phyloP scores from a whole-genome alignment of 192 early-diverging fungal species.

The Cetraspora pellucida region DNA sequence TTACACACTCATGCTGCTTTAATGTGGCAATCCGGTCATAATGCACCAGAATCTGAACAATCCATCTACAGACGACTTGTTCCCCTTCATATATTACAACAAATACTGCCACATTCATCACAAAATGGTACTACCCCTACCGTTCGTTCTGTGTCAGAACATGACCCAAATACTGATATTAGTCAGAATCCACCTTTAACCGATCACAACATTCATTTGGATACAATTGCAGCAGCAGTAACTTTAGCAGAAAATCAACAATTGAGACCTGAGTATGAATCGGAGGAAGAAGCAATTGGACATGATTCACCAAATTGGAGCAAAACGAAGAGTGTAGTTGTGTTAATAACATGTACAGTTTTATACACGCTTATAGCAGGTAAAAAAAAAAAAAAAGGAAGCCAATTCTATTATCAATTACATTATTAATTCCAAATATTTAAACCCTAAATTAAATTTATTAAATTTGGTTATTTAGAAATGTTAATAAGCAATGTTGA shows the following conservation, averaged over 20 bases:
- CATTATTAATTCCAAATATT: not conserved
- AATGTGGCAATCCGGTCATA: conserved; percentile 66
- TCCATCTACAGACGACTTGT: conserved; percentile 52
- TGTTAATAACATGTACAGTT: conserved; percentile 82
- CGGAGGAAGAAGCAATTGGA: conserved; percentile 66
- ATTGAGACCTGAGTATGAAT: conserved; percentile 58
- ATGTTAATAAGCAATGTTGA: conserved; percentile 88
- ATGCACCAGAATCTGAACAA: conserved; percentile 29
- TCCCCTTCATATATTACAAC: conserved; percentile 52
- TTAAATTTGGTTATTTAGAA: conserved; percentile 50
- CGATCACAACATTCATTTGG: conserved; percentile 27
- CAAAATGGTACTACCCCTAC: not conserved
- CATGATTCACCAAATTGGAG: conserved; percentile 96
- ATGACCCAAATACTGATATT: not conserved
- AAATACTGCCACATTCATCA: conserved; percentile 30
- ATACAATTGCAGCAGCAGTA: conserved; percentile 21
- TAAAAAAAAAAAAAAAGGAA: conserved; percentile 21
- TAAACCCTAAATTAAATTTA: too few species aligned
- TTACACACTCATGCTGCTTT: conserved; percentile 87
- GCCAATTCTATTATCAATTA: not conserved
- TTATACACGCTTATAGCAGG: conserved; percentile 83
- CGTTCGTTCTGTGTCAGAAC: not conserved
- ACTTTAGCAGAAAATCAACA: conserved; percentile 35
- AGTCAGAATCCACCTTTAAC: not conserved
- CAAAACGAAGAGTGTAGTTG: conserved; percentile 71